Conservation (phyloP, 441 rosid species). For the Melastoma candidum region DNA sequence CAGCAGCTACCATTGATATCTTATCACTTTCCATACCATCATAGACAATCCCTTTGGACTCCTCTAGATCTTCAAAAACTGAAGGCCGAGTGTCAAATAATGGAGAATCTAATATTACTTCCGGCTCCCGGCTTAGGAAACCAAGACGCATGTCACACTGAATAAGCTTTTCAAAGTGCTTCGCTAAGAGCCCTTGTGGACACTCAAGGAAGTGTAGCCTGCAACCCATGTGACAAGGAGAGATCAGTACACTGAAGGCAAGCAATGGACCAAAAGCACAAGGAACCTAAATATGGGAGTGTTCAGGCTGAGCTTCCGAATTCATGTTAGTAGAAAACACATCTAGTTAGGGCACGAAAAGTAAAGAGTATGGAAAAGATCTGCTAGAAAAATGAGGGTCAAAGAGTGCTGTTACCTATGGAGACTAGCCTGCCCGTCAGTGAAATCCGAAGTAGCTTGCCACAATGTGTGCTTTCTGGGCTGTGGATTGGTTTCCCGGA, state of each 20-base stretch:
- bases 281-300: too few species aligned
- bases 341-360: too few species aligned
- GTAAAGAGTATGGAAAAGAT: too few species aligned
- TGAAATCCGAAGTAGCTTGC: conserved; percentile 35
- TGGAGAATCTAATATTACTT: not conserved
- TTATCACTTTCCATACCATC: not conserved
- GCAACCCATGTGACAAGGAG: too few species aligned
- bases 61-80: conserved; percentile 2
- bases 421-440: conserved; percentile 30
- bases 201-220: conserved; percentile 11
- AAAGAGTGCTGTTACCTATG: conserved; percentile 25
- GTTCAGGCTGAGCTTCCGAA: too few species aligned
- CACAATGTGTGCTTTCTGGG: conserved; percentile 54
- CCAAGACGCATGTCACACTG: conserved; percentile 10
- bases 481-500: conserved; percentile 38
- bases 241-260: too few species aligned
- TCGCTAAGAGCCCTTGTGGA: conserved; percentile 2
- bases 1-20: not conserved
- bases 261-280: too few species aligned
- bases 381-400: too few species aligned
- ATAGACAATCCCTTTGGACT: not conserved
- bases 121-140: conserved; percentile 2
- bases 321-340: too few species aligned
- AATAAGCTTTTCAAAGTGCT: conserved; percentile 10
- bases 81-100: conserved; percentile 1